Evolutionary conservation across 352 stramenopile species (phyloP), one percentile per base, ranked within the genome.

Genomic region (Pythium dissimile): DNA sequence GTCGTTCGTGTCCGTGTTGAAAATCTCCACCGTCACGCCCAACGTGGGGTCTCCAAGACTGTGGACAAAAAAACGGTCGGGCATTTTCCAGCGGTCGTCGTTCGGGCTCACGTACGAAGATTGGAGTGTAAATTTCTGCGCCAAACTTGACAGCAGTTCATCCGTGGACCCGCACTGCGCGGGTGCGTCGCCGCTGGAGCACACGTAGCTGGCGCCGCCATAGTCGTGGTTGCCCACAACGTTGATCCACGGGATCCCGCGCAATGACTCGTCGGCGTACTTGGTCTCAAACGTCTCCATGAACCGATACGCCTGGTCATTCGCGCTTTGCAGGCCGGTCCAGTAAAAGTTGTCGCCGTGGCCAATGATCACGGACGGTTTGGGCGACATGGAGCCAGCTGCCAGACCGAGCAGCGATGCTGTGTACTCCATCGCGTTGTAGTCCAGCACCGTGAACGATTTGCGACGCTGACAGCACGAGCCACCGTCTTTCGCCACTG

Each of bases 221-320:
- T 92, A 91, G 62, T 95, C 85, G 53, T 93, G 85, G 58, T 95
- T 95, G 20, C 85, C 85, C 56, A 92, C 69, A 28, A 93, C 81
- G 34, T 88, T 93, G 35, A 93, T 67, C 85, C 83, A 93, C 13
- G 83, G 83, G 26, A 93, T 87, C 4, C 72, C 76, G 15, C 52
- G 30, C 35, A 93, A 72, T 13, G 75, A 73, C 0, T 53, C 21
- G 13, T 76, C 73, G 3, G 59, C 62, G 60, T 89, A 94, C 59
- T 90, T 92, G 38, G 74, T 80, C 64, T 94, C 82, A 18, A 94
- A 94, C 5, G 82, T 92, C 41, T 86, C 67, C 27, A 81, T 68
- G 53, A 94, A 92, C 0, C 80, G 76, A 62, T 89, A 88, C 0
- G 64, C 70, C 49, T 79, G 69, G 53, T 92, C 80, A 1, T 54